Conservation (phyloP, 176 grass and related monocot species). For the Aegilops bicornis region DNA sequence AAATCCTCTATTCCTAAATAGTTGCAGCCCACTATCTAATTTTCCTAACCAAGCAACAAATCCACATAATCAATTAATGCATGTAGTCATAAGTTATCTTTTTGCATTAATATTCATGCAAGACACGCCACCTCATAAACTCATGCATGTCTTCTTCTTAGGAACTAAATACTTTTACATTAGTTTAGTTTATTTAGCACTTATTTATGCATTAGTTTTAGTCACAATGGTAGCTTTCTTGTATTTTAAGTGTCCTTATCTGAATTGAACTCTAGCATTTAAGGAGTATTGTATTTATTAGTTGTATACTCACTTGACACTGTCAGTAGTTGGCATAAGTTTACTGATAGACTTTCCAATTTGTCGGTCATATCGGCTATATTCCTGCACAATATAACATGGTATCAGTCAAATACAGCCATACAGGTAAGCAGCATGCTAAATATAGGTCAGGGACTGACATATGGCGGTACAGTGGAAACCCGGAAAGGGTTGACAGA, state of each 20-base stretch:
- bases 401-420: conserved; percentile 13
- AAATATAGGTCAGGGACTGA: conserved; percentile 8
- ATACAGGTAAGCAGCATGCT: conserved; percentile 13
- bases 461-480: background rate
- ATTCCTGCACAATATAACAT: conserved; percentile 46
- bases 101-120: too few species aligned
- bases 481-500: conserved; percentile 9
- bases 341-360: conserved; percentile 74
- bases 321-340: conserved; percentile 65
- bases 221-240: background rate
- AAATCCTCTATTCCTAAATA: background rate
- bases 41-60: too few species aligned
- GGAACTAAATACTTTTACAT: too few species aligned
- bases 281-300: background rate
- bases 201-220: too few species aligned
- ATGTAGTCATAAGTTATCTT: too few species aligned
- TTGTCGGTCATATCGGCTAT: conserved; percentile 53
- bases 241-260: conserved; percentile 2
- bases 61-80: too few species aligned
- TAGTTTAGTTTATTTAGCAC: too few species aligned
- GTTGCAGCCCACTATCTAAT: too few species aligned
- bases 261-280: conserved; percentile 4
- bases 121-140: too few species aligned
- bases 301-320: conserved; percentile 49
- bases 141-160: too few species aligned